Percentiles rank a stretch among this genome's conserved stretches.
These are phyloP conservation scores for Nidula niveotomentosa DNA, from an alignment of 1,284 basidiomycete genomes.

Conservation along the genomic window DNA sequence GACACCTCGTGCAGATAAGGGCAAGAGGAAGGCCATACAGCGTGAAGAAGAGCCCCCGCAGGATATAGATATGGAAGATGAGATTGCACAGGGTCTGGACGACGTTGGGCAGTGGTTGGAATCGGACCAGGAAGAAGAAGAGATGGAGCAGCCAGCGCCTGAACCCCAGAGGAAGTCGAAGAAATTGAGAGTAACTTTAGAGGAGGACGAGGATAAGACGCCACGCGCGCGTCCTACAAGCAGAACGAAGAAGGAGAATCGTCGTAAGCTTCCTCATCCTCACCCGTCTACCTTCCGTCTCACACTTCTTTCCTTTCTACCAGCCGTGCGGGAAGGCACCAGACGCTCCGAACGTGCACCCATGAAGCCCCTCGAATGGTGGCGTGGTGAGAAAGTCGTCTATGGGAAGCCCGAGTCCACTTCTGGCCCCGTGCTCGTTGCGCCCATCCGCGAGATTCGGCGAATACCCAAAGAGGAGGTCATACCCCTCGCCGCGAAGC, in stretches of 20 bases:
- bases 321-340: conserved; percentile 52
- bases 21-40: conserved; percentile 17
- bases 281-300: not conserved
- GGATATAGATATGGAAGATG: conserved; percentile 51
- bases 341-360: conserved; percentile 76
- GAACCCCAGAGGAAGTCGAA: conserved; percentile 30
- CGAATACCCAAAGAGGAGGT: conserved; percentile 69
- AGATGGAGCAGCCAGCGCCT: conserved; percentile 28
- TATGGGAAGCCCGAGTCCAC: conserved; percentile 58
- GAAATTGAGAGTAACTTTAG: conserved; percentile 25
- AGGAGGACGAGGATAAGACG: conserved; percentile 21
- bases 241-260: conserved; percentile 39
- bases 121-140: conserved; percentile 31
- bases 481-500: conserved; percentile 53
- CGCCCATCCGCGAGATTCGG: conserved; percentile 82
- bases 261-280: conserved; percentile 19
- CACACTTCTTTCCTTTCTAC: conserved; percentile 9
- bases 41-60: conserved; percentile 19
- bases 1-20: conserved; percentile 13
- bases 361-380: conserved; percentile 84
- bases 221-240: conserved; percentile 17
- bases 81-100: conserved; percentile 48
- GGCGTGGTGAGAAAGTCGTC: conserved; percentile 90
- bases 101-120: conserved; percentile 28
- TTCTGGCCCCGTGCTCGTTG: conserved; percentile 54